A percentile compares a stretch with the other conserved stretches of the same genome.
These are phyloP conservation scores for Mucor mucedo DNA, from an alignment of 371 early-diverging fungal species.

Conservation along the genomic window DNA sequence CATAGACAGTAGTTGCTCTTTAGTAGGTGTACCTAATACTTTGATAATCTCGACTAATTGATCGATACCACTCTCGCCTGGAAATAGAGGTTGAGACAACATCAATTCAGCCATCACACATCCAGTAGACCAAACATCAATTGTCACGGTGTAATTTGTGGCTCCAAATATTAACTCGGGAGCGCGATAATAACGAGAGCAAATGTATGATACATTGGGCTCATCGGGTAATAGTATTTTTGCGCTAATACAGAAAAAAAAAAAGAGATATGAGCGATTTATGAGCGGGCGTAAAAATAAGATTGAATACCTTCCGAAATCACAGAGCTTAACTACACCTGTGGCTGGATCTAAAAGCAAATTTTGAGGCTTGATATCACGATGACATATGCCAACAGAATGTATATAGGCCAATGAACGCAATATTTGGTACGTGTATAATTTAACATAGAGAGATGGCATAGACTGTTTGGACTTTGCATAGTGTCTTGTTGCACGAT, in stretches of 20 bases:
- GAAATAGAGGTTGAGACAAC: conserved; percentile 96
- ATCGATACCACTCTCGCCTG: conserved; percentile 99
- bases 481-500: conserved; percentile 79
- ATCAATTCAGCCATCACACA: conserved; percentile 99
- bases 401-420: conserved; percentile 97
- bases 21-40: conserved; percentile 98
- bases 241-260: conserved; percentile 62
- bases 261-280: neutral
- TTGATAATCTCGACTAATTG: conserved; percentile 99
- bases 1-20: conserved; percentile 94
- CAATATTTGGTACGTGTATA: conserved; percentile 97
- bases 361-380: conserved; percentile 78
- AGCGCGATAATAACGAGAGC: conserved; percentile 98
- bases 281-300: too few relatives aligned
- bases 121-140: conserved; percentile 98
- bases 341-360: conserved; percentile 75
- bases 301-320: conserved; percentile 87
- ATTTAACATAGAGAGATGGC: conserved; percentile 87
- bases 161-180: conserved; percentile 98
- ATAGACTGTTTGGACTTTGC: conserved; percentile 87
- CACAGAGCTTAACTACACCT: conserved; percentile 96
- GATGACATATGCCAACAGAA: conserved; percentile 71
- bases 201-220: conserved; percentile 97
- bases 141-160: conserved; percentile 89
- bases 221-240: conserved; percentile 93